Conservation (phyloP, 768 basidiomycete species). For the Agrocybe chaxingu region DNA sequence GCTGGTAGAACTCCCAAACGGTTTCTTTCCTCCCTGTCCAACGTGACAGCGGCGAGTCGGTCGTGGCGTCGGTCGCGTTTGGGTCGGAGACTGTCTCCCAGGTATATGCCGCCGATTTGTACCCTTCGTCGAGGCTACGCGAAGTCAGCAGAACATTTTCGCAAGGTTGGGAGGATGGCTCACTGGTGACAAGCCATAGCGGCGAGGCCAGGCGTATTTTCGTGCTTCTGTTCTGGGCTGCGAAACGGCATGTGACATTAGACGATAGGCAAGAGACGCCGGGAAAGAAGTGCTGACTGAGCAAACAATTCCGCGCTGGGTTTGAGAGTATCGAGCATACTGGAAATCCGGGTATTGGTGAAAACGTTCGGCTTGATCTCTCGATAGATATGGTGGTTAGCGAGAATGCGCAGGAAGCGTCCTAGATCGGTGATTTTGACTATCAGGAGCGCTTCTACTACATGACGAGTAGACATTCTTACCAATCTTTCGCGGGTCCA, state of each 20-base stretch:
- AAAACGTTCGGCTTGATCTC: constrained; percentile 35
- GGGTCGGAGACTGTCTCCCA: constrained; percentile 30
- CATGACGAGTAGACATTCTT: neutral
- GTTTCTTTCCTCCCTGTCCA: constrained; percentile 19
- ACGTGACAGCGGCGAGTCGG: constrained; percentile 19
- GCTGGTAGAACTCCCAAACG: constrained; percentile 23
- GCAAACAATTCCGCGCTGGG: constrained; percentile 21
- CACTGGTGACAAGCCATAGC: too few relatives aligned
- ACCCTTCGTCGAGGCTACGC: too few relatives aligned
- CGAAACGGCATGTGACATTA: constrained; percentile 10
- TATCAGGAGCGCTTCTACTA: neutral
- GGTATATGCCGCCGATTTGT: constrained; percentile 17
- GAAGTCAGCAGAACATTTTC: too few relatives aligned
- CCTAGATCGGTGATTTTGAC: constrained; percentile 14
- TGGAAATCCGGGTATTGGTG: constrained; percentile 35
- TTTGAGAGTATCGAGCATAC: constrained; percentile 30
- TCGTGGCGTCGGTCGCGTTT: constrained; percentile 19
- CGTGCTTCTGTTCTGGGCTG: constrained; percentile 7
- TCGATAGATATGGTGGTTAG: constrained; percentile 34
- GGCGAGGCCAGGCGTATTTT: too few relatives aligned
- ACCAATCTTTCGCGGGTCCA: constrained; percentile 33
- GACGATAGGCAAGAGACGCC: neutral
- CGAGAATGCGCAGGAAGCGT: constrained; percentile 35
- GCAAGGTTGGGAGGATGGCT: too few relatives aligned
- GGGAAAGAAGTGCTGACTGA: constrained; percentile 16